phyloP scores from a whole-genome alignment of 441 rosid species.

The Gossypium lobatum region DNA sequence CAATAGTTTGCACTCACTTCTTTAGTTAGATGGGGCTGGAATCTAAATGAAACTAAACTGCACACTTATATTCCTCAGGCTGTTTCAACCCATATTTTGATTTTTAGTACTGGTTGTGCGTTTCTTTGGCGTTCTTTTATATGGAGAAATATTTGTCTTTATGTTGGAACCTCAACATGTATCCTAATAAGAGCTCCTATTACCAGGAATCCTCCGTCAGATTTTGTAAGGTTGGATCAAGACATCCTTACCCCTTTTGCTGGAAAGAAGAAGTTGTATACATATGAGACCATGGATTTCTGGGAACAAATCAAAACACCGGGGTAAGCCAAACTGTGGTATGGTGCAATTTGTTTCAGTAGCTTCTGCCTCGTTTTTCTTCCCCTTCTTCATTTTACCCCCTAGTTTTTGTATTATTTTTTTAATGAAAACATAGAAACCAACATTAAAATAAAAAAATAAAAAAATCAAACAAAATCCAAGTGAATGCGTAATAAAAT shows the following conservation, averaged over 20 bases:
- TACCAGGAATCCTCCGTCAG: conserved; percentile 55
- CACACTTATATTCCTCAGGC: neutral
- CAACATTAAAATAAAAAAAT: conserved; percentile 6
- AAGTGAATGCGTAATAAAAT: neutral
- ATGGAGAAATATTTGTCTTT: neutral
- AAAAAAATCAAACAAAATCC: neutral
- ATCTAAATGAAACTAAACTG: neutral
- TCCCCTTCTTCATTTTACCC: neutral
- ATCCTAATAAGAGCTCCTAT: conserved; percentile 18
- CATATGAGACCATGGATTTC: conserved; percentile 78
- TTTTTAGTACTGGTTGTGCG: neutral
- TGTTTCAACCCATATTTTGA: neutral
- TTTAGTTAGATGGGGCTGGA: neutral
- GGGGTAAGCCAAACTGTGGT: conserved; percentile 41
- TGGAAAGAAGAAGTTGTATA: conserved; percentile 77
- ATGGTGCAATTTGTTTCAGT: neutral
- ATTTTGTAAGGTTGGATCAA: conserved; percentile 90
- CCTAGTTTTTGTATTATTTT: neutral
- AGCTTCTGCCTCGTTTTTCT: neutral
- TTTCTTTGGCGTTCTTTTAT: neutral
- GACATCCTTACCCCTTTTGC: conserved; percentile 90
- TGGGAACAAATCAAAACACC: conserved; percentile 99
- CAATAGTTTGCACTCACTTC: neutral
- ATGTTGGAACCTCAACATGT: neutral
- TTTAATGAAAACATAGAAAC: neutral